Evolutionary conservation across 257 asterid species (phyloP).

Genomic region (Eucommia ulmoides): DNA sequence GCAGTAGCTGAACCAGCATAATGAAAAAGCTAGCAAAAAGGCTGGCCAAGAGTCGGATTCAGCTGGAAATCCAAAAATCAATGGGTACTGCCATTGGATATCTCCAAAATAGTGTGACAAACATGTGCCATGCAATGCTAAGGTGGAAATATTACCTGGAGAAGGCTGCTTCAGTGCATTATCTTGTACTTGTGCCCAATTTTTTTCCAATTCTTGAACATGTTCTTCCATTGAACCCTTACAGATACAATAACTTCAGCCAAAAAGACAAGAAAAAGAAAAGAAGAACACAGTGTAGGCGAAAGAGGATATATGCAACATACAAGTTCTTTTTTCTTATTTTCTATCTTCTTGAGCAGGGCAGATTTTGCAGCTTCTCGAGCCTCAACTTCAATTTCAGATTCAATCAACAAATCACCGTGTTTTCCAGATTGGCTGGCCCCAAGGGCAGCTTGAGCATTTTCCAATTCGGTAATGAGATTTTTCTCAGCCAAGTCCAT

Average conservation of each 20-base stretch:
- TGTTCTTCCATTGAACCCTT: slow-evolving; percentile 54
- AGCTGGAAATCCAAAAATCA: too few species aligned
- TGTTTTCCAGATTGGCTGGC: slow-evolving; percentile 26
- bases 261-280: background rate
- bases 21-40: too few species aligned
- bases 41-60: too few species aligned
- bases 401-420: slow-evolving; percentile 21
- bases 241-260: slow-evolving; percentile 1
- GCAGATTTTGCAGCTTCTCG: slow-evolving; percentile 32
- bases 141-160: too few species aligned
- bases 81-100: too few species aligned
- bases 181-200: slow-evolving; percentile 67
- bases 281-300: background rate
- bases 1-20: too few species aligned
- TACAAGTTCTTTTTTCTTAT: slow-evolving; percentile 66
- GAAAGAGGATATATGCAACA: slow-evolving; percentile 13
- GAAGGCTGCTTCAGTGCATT: slow-evolving; percentile 66
- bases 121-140: too few species aligned
- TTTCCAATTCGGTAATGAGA: slow-evolving; percentile 44
- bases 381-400: slow-evolving; percentile 18
- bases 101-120: too few species aligned
- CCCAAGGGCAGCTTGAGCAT: slow-evolving; percentile 17
- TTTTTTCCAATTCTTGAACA: slow-evolving; percentile 53
- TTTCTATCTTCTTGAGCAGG: slow-evolving; percentile 48
- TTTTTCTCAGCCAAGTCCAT: slow-evolving; percentile 46